Conservation (phyloP, 129 eudicot species). For the Tagetes patula region DNA sequence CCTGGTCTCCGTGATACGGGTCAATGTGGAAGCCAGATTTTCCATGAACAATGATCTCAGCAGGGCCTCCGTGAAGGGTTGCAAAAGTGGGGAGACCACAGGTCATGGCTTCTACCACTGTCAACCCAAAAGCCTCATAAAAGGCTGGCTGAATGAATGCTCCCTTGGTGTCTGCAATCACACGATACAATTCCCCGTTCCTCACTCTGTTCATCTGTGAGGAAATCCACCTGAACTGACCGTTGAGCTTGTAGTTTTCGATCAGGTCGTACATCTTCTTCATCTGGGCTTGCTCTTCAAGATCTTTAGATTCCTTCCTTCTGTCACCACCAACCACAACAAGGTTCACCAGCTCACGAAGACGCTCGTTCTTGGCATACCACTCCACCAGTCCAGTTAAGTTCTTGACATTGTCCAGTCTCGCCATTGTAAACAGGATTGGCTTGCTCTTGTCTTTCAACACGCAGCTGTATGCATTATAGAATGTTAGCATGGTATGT, state of each 20-base stretch:
- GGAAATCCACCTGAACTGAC: conserved; percentile 50
- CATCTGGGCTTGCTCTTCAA: conserved; percentile 50
- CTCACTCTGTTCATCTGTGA: conserved; percentile 49
- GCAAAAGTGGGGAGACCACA: conserved; percentile 50
- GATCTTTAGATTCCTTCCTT: conserved; percentile 48
- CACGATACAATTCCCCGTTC: conserved; percentile 49
- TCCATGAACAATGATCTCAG: conserved; percentile 48
- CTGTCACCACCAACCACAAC: conserved; percentile 51
- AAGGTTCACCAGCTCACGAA: conserved; percentile 48
- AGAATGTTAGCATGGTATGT: background rate
- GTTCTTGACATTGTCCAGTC: conserved; percentile 48
- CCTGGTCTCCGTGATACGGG: conserved; percentile 47
- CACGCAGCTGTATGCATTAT: conserved; percentile 31
- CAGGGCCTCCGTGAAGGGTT: conserved; percentile 46
- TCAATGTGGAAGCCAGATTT: conserved; percentile 51
- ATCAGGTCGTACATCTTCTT: conserved; percentile 47
- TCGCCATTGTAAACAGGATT: conserved; percentile 45
- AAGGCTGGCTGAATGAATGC: conserved; percentile 49
- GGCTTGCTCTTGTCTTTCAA: conserved; percentile 46
- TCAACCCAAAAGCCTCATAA: conserved; percentile 47
- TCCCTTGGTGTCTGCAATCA: conserved; percentile 44
- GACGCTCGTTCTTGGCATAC: conserved; percentile 39
- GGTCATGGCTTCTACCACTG: conserved; percentile 52
- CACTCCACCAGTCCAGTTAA: conserved; percentile 50
- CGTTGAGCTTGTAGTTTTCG: conserved; percentile 40